These are phyloP conservation scores for Yamadazyma triangularis DNA, from an alignment of 1,139 yeast genomes.

Conservation along the genomic window DNA sequence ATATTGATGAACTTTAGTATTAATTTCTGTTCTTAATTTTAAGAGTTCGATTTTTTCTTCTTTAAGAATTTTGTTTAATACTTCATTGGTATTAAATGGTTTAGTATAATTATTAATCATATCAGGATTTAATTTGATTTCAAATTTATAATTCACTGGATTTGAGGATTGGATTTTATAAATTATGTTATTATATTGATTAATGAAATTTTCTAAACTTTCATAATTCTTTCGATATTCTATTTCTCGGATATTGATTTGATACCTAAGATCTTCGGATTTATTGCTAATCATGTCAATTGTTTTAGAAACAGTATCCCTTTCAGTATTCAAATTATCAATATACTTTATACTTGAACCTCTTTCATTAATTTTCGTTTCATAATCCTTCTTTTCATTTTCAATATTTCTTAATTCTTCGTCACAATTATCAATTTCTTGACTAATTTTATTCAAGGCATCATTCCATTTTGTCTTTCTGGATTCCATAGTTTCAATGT, in stretches of 20 bases:
- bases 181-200: conserved; percentile 52
- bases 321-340: conserved; percentile 56
- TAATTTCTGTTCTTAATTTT: conserved; percentile 45
- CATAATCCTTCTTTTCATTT: conserved; percentile 42
- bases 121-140: conserved; percentile 25
- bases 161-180: conserved; percentile 36
- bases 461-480: conserved; percentile 64
- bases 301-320: conserved; percentile 54
- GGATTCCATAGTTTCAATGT: conserved; percentile 61
- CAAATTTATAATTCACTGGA: conserved; percentile 18
- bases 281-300: conserved; percentile 47
- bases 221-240: conserved; percentile 47
- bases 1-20: conserved; percentile 43
- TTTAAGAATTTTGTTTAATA: conserved; percentile 31
- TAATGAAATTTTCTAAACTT: conserved; percentile 46
- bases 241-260: conserved; percentile 42
- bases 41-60: conserved; percentile 39
- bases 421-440: conserved; percentile 49
- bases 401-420: conserved; percentile 39
- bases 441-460: conserved; percentile 49
- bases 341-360: conserved; percentile 62
- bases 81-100: conserved; percentile 24
- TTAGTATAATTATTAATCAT: conserved; percentile 13
- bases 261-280: conserved; percentile 30
- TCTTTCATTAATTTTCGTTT: conserved; percentile 44